Base-by-base conservation (phyloP, 2,329 filamentous ascomycete genomes). In the Penicillium sp. region DNA sequence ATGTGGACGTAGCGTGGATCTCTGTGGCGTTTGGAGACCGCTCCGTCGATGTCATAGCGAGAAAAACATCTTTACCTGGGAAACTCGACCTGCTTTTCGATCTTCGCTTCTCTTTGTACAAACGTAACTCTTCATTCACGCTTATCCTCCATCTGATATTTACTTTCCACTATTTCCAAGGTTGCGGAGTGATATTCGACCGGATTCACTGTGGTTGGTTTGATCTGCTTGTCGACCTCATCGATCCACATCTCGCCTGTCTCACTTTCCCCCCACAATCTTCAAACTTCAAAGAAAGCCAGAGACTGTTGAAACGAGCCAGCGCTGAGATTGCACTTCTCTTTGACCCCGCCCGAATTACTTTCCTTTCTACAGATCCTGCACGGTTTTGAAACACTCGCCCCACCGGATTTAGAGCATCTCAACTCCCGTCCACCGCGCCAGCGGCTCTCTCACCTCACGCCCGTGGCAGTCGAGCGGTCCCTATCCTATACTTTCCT, bases 21-120 rank as follows among this genome's bases (percentile, higher is more conserved):
- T 49, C 41, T 54, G 57, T 61, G 58, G 58, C 57, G 57, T 59
- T 55, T 40, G 38, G 50, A 52, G 51, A 58, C 57, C 49, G 50
- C 53, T 59, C 55, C 56, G 49, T 54, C 57, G 58, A 61, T 61
- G 58, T 62, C 59, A 62, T 62, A 54, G 45, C 27, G 32, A 53
- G 32, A 52, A 59, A 59, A 57, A 54, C 52, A 43, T 46, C 20
- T 29, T 18, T 27, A 6, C 33, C 28, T 48, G 28, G 3, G 20
- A 3, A 23, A 10, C 31, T 44, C 13, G 4, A 5, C 6, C 37
- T 42, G 12, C 5, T 25, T 38, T 47, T 8, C 31, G 29, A 20
- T 37, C 33, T 44, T 42, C 6, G 12, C 38, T 44, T 43, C 7
- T 15, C 23, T 47, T 13, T 47, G 13, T 45, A n/a, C n/a, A 33